Evolutionary conservation across 2,329 filamentous ascomycete genomes (phyloP).

Genomic region (Chlorencoelia australis): DNA sequence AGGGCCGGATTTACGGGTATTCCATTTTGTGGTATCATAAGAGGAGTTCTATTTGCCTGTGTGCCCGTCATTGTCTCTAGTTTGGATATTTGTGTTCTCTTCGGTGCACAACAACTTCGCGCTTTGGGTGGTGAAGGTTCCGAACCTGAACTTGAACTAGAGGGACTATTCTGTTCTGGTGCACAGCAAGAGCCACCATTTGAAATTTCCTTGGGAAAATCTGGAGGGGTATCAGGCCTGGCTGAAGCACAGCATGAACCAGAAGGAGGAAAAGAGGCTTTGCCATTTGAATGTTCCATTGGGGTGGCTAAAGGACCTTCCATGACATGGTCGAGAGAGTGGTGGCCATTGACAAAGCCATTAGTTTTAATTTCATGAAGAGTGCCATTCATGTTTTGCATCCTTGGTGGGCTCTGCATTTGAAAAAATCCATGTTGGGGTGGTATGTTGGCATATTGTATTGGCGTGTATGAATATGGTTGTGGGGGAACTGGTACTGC

Average conservation of each 20-base stretch:
- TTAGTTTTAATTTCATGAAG: slow-evolving; percentile 6
- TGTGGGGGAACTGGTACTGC: slow-evolving; percentile 11
- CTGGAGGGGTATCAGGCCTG: slow-evolving; percentile 2
- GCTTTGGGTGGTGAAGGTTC: slow-evolving; percentile 14
- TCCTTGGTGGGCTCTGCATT: slow-evolving; percentile 15
- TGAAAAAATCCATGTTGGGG: slow-evolving; percentile 14
- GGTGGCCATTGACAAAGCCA: slow-evolving; percentile 11
- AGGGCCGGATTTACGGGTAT: slow-evolving; percentile 15
- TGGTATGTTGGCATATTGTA: slow-evolving; percentile 20
- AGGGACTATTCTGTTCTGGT: slow-evolving; percentile 16
- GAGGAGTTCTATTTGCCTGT: slow-evolving; percentile 5
- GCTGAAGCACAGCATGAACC: slow-evolving; percentile 8
- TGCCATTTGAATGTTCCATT: slow-evolving; percentile 8
- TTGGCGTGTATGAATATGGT: slow-evolving; percentile 16
- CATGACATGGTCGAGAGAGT: slow-evolving; percentile 15
- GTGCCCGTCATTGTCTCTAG: slow-evolving; percentile 11
- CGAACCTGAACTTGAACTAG: slow-evolving; percentile 16
- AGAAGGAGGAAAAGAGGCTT: slow-evolving; percentile 10
- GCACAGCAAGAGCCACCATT: slow-evolving; percentile 15
- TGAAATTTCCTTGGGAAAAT: background rate
- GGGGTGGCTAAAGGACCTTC: slow-evolving; percentile 19
- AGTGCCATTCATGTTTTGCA: slow-evolving; percentile 5
- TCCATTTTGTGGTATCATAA: slow-evolving; percentile 20
- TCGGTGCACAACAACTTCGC: slow-evolving; percentile 32
- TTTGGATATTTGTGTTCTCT: slow-evolving; percentile 13